Base-by-base conservation (phyloP, 441 rosid genomes). In the Aleurites moluccanus region DNA sequence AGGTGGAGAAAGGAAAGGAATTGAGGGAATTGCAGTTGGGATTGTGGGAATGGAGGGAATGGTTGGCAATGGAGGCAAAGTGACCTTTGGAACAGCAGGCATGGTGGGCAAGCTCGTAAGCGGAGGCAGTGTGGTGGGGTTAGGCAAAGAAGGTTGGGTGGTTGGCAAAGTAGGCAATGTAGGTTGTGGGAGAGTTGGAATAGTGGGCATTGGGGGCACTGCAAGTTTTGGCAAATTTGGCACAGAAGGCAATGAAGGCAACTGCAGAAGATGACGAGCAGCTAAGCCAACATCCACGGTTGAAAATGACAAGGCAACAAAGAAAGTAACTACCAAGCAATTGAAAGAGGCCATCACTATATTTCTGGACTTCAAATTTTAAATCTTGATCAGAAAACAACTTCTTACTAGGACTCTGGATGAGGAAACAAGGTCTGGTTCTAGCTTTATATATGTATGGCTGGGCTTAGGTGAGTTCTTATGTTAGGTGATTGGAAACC, bases 181-280 rank as follows among this genome's bases (percentile, higher is more conserved):
- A 11, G 82, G 78, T 21, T 64, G 77, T 0, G 87, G 82, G 35
- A 80, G 53, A 50, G 52, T 73, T 13, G 80, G 83, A 18, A 81
- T 25, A 0, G 77, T 15, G 10, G 84, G 81, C 52, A 81, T 6
- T 1, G 80, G 84, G 1, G 86, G 84, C 42, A 76, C 7, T 1
- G 57, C n/a, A n/a, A n/a, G n/a, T n/a, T n/a, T n/a, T n/a, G n/a
- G n/a, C n/a, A n/a, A n/a, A n/a, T n/a, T n/a, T 0, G 47, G 62
- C 2, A 65, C 35, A 0, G 63, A 14, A 53, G 73, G 47, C 18
- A 53, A 0, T 6, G 47, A 30, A 5, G 81, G 84, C 21, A 80
- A 35, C 28, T 83, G 84, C 67, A 77, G 61, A 1, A 83, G 83
- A 61, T 67, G 73, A 30, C 88, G 83, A 67, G 83, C 81, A 3